Percentiles rank a stretch among this genome's conserved stretches.
These are phyloP conservation scores for Pleurotus ostreatus DNA, from an alignment of 768 basidiomycete genomes.

Conservation along the genomic window DNA sequence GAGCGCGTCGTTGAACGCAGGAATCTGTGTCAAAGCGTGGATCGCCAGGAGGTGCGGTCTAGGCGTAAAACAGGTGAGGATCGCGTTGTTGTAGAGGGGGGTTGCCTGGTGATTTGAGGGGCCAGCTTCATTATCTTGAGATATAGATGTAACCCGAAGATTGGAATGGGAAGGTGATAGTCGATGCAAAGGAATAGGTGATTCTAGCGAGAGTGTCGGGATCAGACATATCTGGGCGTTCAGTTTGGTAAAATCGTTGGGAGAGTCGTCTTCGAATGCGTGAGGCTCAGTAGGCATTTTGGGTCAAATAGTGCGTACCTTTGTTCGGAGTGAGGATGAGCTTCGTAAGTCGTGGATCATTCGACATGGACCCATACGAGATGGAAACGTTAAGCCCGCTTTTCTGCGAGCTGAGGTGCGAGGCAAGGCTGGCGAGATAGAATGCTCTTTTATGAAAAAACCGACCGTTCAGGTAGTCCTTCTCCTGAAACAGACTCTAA, in stretches of 20 bases:
- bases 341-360: conserved; percentile 63
- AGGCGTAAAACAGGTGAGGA: conserved; percentile 52
- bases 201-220: conserved; percentile 54
- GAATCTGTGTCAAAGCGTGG: conserved; percentile 49
- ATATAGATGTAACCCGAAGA: conserved; percentile 23
- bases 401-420: conserved; percentile 45
- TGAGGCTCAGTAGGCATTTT: conserved; percentile 14
- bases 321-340: conserved; percentile 55
- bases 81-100: conserved; percentile 74
- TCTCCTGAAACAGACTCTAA: conserved; percentile 87
- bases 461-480: conserved; percentile 85
- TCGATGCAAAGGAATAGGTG: conserved; percentile 62
- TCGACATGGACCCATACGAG: conserved; percentile 51
- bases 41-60: conserved; percentile 49
- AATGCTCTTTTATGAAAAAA: conserved; percentile 92
- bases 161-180: conserved; percentile 77
- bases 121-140: conserved; percentile 15
- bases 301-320: conserved; percentile 31
- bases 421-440: conserved; percentile 79
- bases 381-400: conserved; percentile 52
- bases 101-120: conserved; percentile 43
- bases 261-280: conserved; percentile 44
- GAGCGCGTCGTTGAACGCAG: conserved; percentile 70
- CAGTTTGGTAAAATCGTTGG: conserved; percentile 60
- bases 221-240: conserved; percentile 73